These are phyloP conservation scores for Dichotomocladium elegans DNA, from an alignment of 371 early-diverging fungal species.

Conservation along the genomic window DNA sequence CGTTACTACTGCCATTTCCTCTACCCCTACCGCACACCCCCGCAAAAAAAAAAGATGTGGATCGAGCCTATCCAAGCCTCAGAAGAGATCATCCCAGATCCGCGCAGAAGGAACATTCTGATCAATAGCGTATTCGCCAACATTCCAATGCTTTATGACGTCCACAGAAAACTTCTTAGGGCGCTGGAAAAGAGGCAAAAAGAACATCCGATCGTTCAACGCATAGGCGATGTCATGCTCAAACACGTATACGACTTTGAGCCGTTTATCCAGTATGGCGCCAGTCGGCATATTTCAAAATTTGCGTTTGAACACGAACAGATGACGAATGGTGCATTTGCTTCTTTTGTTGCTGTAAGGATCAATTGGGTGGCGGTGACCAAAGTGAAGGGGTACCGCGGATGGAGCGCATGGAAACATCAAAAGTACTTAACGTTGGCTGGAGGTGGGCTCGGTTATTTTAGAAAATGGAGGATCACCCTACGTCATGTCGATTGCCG, in stretches of 20 bases:
- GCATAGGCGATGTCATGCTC: constrained; percentile 83
- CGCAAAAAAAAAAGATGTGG: constrained; percentile 44
- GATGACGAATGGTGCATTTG: constrained; percentile 57
- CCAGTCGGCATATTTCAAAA: constrained; percentile 78
- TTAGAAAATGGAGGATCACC: constrained; percentile 49
- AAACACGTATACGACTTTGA: constrained; percentile 64
- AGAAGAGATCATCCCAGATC: constrained; percentile 59
- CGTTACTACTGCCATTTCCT: no score
- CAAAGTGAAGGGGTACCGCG: neutral
- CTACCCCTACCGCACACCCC: no score
- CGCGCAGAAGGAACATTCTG: constrained; percentile 56
- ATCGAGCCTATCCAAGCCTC: constrained; percentile 65
- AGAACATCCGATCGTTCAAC: constrained; percentile 64
- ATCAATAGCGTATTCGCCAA: constrained; percentile 82
- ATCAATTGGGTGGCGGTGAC: neutral
- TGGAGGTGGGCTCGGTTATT: no score
- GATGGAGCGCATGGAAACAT: no score
- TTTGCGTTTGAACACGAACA: constrained; percentile 74
- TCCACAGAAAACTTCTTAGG: constrained; percentile 66
- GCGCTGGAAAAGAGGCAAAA: constrained; percentile 72
- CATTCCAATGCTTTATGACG: constrained; percentile 60
- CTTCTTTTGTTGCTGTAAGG: constrained; percentile 66
- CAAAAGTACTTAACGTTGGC: no score
- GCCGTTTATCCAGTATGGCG: constrained; percentile 83
- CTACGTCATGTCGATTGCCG: constrained; percentile 76